Percentiles rank a stretch among this genome's conserved stretches.
Conservation (phyloP, 192 early-diverging fungal genomes). For the Funneliformis geosporum region DNA sequence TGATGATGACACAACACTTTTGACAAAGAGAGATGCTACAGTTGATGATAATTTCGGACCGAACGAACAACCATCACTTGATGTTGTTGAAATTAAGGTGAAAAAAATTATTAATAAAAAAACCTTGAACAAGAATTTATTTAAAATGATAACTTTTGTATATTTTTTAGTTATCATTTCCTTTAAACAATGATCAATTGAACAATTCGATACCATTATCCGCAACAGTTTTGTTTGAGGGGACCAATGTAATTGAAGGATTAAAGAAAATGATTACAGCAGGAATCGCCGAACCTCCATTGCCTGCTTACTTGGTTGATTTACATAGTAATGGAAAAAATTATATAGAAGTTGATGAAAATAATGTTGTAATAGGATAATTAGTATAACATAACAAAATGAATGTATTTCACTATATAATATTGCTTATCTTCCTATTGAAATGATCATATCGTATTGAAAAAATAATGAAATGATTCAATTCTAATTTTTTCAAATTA, state of each 20-base stretch:
- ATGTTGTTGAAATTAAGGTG: conserved; percentile 39
- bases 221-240: conserved; percentile 42
- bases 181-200: background rate
- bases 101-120: background rate
- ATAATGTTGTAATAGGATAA: background rate
- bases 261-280: conserved; percentile 41
- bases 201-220: conserved; percentile 31
- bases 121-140: background rate
- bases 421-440: background rate
- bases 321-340: conserved; percentile 41
- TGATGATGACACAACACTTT: background rate
- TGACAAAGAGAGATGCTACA: conserved; percentile 32
- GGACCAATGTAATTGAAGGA: conserved; percentile 48
- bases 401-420: no score
- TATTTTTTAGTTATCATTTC: background rate
- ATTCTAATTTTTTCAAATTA: background rate
- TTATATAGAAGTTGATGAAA: conserved; percentile 33
- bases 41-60: conserved; percentile 40
- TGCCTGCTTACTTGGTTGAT: conserved; percentile 43
- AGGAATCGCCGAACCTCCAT: conserved; percentile 36
- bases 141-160: background rate
- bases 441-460: background rate
- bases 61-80: conserved; percentile 41
- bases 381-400: background rate
- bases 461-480: background rate